phyloP scores from a whole-genome alignment of 2,329 filamentous ascomycete genomes.

The Fusarium goolgardi region DNA sequence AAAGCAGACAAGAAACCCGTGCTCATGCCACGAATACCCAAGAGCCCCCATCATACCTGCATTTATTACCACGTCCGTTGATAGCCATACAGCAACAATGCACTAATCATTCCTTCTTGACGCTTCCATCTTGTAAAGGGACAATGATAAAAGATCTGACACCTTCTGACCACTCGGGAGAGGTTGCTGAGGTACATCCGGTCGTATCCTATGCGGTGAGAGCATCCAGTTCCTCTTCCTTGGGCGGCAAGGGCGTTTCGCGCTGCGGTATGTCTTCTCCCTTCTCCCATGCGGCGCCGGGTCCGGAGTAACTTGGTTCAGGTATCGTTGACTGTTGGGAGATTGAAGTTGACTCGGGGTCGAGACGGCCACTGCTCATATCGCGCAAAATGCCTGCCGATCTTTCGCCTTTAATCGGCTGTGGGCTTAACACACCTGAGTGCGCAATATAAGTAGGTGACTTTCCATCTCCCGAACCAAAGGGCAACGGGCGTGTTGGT shows the following conservation, averaged over 20 bases:
- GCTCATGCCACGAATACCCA: constrained; percentile 23
- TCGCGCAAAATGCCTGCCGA: constrained; percentile 52
- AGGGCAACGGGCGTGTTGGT: constrained; percentile 63
- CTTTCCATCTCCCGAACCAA: constrained; percentile 60
- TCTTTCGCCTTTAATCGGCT: constrained; percentile 56
- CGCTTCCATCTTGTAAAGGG: background rate
- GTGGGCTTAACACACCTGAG: constrained; percentile 54
- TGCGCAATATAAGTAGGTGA: constrained; percentile 47
- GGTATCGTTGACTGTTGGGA: constrained; percentile 49
- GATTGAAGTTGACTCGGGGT: constrained; percentile 19
- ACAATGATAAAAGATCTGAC: constrained; percentile 12
- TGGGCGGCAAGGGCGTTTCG: constrained; percentile 54
- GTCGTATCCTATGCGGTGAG: constrained; percentile 51
- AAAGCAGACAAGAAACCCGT: constrained; percentile 28
- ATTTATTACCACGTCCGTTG: constrained; percentile 25
- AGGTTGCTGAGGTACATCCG: constrained; percentile 23
- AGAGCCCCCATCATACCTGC: constrained; percentile 24
- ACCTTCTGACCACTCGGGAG: constrained; percentile 13
- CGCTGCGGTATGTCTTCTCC: constrained; percentile 55
- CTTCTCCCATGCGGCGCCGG: constrained; percentile 64
- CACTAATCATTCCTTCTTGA: constrained; percentile 44
- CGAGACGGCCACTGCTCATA: constrained; percentile 43
- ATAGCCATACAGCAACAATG: constrained; percentile 29
- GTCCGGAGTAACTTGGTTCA: constrained; percentile 62
- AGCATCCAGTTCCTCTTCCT: constrained; percentile 57